Evolutionary conservation across 768 basidiomycete genomes (phyloP), one percentile per base, ranked within the genome.

Genomic region (Mycena chlorophos): DNA sequence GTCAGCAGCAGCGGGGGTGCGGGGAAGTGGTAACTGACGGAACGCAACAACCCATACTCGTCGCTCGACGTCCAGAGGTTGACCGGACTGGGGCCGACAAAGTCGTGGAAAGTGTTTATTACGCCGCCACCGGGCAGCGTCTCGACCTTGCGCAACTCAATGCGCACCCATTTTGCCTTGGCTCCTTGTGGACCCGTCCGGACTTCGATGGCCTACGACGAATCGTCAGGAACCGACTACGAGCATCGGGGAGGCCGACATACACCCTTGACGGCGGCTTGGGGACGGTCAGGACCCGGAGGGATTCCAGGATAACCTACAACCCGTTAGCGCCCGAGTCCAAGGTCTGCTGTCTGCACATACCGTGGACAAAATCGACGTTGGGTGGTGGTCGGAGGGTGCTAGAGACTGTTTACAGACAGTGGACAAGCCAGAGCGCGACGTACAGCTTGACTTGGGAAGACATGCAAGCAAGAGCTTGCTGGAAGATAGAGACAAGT

Each of bases 61-160:
- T 87, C 86, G 26, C 81, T 79, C 22, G 91, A 80, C 52, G 83
- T 82, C 94, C 94, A 97, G 4, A 96, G 75, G 54, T 85, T 87
- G 54, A 89, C 77, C 2, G 94, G 92, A 63, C 88, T 89, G 12
- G 84, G 84, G 1, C 92, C 91, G 22, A 94, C 87, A 52, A 82
- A 83, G 66, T 94, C 91, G 63, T 83, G 84, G 74, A 86, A 93
- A 13, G 85, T 84, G 70, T 87, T 88, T 16, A 78, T 75, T 57
- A 77, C 73, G 16, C 86, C 85, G 22, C 85, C 88, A 20, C 85
- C 85, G 2, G 88, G 90, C 43, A 89, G 79, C 3, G 82, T 87
- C 71, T 98, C 95, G 39, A 95, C 84, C 75, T 94, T 94, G 62
- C 91, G 84, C 68, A 97, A 78, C 72, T 96, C 94, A 57, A 97